Evolutionary conservation across 257 asterid genomes (phyloP), one percentile per base, ranked within the genome.

Genomic region (Galeopsis tetrahit): DNA sequence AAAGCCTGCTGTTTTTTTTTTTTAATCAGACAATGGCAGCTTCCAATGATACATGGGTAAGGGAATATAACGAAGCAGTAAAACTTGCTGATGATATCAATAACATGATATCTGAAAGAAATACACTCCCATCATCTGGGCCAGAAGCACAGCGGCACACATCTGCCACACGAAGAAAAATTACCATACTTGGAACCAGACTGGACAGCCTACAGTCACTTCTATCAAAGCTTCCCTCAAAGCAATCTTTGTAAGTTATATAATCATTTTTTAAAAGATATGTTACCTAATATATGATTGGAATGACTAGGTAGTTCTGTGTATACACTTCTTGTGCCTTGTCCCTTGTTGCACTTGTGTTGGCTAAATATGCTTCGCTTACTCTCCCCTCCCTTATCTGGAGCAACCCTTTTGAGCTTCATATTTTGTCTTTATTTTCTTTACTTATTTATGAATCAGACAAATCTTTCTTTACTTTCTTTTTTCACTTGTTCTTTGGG

Each of bases 41-140:
- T 68, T 78, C 95, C 13, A 87, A 85, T 42, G 99, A 95, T 68
- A 67, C 89, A 3, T 95, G 99, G 99, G 91, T 90, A 55, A 89
- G 88, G 88, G 98, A 90, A 84, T 95, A 92, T 78, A 91, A 92
- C 64, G 99, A 91, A 82, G 97, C 97, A 48, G 88, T 84, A 73
- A 84, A 75, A 82, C 94, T 92, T 71, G 90, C 97, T 14, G 98
- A 95, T 11, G 98, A 92, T 74, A 86, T 95, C 68, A 87, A 78
- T 64, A 75, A 57, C 83, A 95, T 95, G 99, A 92, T 95, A 72
- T 87, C 93, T 13, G 96, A 90, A 77, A 88, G 92, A 82, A 90
- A 80, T 73, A 85, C 96, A 2, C 40, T 88, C 77, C 89, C 93
- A 0, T 66, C 82, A 7, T 80, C 93, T 43, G 97, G 97, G 43